Evolutionary conservation across 805 yeast species (phyloP).

Genomic region (Diddensiella caesifluorescens): DNA sequence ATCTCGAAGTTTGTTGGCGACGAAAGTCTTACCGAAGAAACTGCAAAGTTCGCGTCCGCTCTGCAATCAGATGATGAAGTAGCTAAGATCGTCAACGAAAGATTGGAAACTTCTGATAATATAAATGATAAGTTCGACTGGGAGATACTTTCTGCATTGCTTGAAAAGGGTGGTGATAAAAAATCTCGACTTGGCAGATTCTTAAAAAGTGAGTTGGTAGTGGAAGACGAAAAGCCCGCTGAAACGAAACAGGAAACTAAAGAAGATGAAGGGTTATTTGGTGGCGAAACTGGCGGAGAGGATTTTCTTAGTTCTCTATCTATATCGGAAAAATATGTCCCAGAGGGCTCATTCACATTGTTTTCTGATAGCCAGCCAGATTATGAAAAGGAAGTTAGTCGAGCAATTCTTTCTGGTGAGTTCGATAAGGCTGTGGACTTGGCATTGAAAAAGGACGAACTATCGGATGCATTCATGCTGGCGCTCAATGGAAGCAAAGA

Average conservation of each 20-base stretch:
- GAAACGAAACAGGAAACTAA: conserved; percentile 18
- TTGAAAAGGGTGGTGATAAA: conserved; percentile 25
- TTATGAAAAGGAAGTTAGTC: conserved; percentile 42
- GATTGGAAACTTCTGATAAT: conserved; percentile 16
- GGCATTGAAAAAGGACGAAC: conserved; percentile 56
- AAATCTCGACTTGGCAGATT: conserved; percentile 21
- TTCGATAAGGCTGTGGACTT: conserved; percentile 59
- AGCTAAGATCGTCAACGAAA: conserved; percentile 15
- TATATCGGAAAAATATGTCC: conserved; percentile 26
- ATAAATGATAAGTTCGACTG: conserved; percentile 32
- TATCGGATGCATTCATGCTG: conserved; percentile 76
- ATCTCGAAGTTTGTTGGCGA: conserved; percentile 41
- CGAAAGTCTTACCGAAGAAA: conserved; percentile 31
- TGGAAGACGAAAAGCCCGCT: conserved; percentile 13
- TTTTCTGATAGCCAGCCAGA: conserved; percentile 30
- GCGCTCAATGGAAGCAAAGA: conserved; percentile 56
- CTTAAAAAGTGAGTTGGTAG: conserved; percentile 21
- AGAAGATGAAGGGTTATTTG: conserved; percentile 37
- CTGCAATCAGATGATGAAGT: conserved; percentile 35
- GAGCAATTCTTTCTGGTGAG: conserved; percentile 56
- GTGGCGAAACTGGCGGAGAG: conserved; percentile 23
- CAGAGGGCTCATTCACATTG: conserved; percentile 31
- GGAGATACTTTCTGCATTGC: conserved; percentile 32
- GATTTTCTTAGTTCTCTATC: conserved; percentile 24
- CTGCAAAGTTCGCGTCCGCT: conserved; percentile 48